phyloP scores from a whole-genome alignment of 2,329 filamentous ascomycete genomes.

The Aurifilum marmelostoma region DNA sequence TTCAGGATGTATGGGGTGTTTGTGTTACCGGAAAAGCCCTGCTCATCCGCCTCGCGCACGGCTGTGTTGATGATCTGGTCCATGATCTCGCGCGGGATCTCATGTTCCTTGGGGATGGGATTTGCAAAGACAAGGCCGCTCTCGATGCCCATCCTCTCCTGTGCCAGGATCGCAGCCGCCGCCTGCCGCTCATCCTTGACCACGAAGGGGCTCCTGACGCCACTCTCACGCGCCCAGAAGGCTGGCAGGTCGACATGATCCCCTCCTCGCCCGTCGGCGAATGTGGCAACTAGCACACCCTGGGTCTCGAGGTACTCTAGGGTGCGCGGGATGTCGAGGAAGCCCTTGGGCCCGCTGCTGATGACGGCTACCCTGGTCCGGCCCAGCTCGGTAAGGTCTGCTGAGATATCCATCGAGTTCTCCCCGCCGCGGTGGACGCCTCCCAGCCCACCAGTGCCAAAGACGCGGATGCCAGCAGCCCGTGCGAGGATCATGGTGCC shows the following conservation, averaged over 20 bases:
- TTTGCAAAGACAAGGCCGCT: slow-evolving; percentile 89
- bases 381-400: slow-evolving; percentile 91
- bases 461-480: slow-evolving; percentile 85
- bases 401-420: slow-evolving; percentile 87
- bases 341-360: slow-evolving; percentile 91
- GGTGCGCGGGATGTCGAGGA: slow-evolving; percentile 88
- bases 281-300: slow-evolving; percentile 84
- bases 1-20: slow-evolving; percentile 85
- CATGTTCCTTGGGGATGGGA: slow-evolving; percentile 73
- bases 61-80: slow-evolving; percentile 69
- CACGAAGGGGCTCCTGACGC: slow-evolving; percentile 74
- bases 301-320: slow-evolving; percentile 76
- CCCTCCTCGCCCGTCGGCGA: slow-evolving; percentile 73
- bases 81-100: slow-evolving; percentile 73
- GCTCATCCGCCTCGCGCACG: slow-evolving; percentile 63
- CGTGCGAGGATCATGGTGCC: slow-evolving; percentile 90
- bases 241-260: slow-evolving; percentile 78
- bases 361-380: slow-evolving; percentile 87
- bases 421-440: slow-evolving; percentile 92
- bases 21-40: slow-evolving; percentile 70
- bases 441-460: slow-evolving; percentile 92
- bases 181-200: slow-evolving; percentile 79
- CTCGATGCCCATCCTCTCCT: slow-evolving; percentile 70
- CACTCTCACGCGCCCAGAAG: slow-evolving; percentile 90
- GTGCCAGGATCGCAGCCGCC: slow-evolving; percentile 84